Evolutionary conservation across 2,329 filamentous ascomycete genomes (phyloP).

Genomic region (Coniochaeta pulveracea): DNA sequence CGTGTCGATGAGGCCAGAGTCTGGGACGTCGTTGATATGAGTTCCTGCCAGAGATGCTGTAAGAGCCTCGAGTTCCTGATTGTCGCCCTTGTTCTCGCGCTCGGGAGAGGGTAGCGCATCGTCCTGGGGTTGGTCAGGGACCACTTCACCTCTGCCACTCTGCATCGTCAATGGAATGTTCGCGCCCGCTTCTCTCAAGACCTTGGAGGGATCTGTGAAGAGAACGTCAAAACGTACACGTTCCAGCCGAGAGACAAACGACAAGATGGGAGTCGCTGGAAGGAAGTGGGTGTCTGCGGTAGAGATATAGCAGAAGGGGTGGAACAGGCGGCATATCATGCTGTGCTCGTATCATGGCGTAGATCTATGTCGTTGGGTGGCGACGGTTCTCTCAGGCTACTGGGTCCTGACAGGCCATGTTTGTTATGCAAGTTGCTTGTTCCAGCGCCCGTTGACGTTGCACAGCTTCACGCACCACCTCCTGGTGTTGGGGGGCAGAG

Average conservation of each 20-base stretch:
- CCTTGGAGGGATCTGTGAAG: not conserved
- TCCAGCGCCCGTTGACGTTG: not conserved
- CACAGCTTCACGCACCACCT: too few species aligned
- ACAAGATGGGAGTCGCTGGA: not conserved
- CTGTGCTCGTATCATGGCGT: not conserved
- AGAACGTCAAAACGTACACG: not conserved
- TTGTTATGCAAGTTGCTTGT: not conserved
- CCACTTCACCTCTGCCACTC: not conserved
- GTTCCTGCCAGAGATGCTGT: not conserved
- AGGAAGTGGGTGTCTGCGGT: not conserved
- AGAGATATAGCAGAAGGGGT: not conserved
- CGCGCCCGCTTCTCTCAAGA: not conserved
- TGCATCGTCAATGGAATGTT: not conserved
- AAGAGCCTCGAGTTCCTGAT: conserved; percentile 9
- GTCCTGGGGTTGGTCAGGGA: not conserved
- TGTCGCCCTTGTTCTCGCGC: not conserved
- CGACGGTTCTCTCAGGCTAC: not conserved
- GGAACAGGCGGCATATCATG: not conserved
- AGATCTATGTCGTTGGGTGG: not conserved
- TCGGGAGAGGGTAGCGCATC: not conserved
- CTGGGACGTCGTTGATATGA: not conserved
- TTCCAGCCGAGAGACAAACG: not conserved
- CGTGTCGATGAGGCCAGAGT: not conserved
- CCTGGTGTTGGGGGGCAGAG: too few species aligned
- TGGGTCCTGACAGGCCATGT: not conserved